Base-by-base conservation (phyloP, 1,284 basidiomycete species). In the Polyporus tsugae region DNA sequence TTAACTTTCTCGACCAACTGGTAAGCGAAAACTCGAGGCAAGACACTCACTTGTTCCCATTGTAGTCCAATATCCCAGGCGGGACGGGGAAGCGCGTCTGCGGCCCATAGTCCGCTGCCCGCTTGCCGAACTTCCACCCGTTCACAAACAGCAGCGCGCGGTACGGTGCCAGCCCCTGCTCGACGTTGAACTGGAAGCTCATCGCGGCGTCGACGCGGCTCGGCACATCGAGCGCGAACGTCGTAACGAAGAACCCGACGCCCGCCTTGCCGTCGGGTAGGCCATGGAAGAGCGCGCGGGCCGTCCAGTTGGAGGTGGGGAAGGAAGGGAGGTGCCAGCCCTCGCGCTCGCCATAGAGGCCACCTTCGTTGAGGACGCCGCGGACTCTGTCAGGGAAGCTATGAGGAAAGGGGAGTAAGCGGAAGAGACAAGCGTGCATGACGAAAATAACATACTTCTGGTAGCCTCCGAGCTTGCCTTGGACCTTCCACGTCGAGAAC, bases 281-380 rank as follows among this genome's bases (percentile, higher is more conserved):
- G 6, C 91, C 92, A 22, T 80, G 74, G 1, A 84, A 81, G 10
- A 91, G 80, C 19, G 86, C 81, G 59, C 90, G 85, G 11, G 74
- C 67, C 5, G 75, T 75, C 93, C 93, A 95, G 29, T 19, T 25
- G 46, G 87, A 86, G 2, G 86, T 87, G 66, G 91, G 83, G 77
- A 89, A 94, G 11, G 86, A 88, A 0, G 93, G 94, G 4, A 95
- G 85, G 78, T 95, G 93, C 93, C 94, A 95, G 15, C 94, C 93
- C 69, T 84, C 73, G 44, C 94, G 88, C 77, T 95, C 94, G 35
- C 89, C 92, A 67, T 88, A 91, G 9, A 94, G 83, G 5, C 94
- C 94, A 19, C 94, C 94, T 80, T 95, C 93, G 72, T 95, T 95
- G 61, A 93, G 82, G 11, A 93, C 75, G 59, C 89, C 89, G 42